phyloP scores from a whole-genome alignment of 2,329 filamentous ascomycete genomes.

The Amesomyces nigricolor region DNA sequence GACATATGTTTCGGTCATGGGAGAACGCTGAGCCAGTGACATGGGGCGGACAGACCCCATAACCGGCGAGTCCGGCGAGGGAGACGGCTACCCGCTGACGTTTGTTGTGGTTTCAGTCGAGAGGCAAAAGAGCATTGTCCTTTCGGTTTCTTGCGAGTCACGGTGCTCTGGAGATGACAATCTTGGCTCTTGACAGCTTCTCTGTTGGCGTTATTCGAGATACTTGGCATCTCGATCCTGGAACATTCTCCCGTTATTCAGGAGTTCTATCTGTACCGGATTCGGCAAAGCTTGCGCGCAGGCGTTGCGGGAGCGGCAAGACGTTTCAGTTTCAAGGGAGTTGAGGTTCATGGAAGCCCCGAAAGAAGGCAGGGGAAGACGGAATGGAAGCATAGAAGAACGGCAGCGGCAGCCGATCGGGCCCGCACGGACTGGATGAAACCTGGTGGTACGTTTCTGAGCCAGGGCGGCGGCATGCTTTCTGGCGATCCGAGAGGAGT shows the following conservation, averaged over 20 bases:
- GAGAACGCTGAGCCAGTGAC: neutral
- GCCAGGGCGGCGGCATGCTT: neutral
- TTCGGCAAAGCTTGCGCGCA: conserved; percentile 12
- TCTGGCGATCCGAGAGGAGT: conserved; percentile 14
- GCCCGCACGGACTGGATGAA: conserved; percentile 8
- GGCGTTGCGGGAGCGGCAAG: neutral
- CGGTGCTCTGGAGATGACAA: too few species aligned
- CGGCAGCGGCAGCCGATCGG: neutral
- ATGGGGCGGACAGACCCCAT: neutral
- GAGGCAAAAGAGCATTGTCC: too few species aligned
- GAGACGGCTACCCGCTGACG: neutral
- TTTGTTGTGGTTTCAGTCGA: neutral
- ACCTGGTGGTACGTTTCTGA: neutral
- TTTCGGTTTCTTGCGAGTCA: too few species aligned
- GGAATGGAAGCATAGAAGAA: neutral
- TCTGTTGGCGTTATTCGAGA: neutral
- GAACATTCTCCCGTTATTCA: conserved; percentile 8
- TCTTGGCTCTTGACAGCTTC: neutral
- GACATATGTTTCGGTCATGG: neutral
- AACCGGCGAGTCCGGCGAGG: neutral
- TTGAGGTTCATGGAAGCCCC: conserved; percentile 5
- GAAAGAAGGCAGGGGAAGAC: conserved; percentile 5
- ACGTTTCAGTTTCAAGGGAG: conserved; percentile 5
- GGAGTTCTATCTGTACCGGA: neutral
- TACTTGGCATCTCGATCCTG: neutral